These are phyloP conservation scores for Nicotiana sylvestris DNA, from an alignment of 257 asterid species.

Conservation along the genomic window DNA sequence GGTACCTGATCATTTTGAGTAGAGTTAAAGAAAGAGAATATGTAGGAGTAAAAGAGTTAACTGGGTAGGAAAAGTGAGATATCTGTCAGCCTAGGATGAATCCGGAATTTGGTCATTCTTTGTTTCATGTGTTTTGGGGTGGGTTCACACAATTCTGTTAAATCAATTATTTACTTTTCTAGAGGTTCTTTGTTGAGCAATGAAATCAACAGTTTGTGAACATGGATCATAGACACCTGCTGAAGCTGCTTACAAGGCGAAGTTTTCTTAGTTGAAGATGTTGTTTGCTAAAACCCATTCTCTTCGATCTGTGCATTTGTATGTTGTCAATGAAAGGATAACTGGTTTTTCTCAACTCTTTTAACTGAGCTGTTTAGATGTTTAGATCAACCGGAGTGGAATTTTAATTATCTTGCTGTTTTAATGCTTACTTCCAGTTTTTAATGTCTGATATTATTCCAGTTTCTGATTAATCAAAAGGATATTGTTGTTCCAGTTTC, in stretches of 20 bases:
- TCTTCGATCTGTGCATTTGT: background rate
- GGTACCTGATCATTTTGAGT: background rate
- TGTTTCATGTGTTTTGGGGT: background rate
- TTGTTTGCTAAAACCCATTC: background rate
- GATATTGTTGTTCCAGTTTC: background rate
- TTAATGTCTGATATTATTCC: background rate
- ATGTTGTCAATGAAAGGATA: background rate
- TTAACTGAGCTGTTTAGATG: background rate
- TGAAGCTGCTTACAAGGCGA: background rate
- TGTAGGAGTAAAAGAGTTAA: background rate
- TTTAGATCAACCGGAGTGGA: background rate
- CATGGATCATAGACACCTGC: background rate
- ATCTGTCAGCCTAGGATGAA: background rate
- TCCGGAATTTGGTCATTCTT: background rate
- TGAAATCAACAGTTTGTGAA: background rate
- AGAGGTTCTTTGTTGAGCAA: background rate
- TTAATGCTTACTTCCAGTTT: background rate
- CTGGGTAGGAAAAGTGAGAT: background rate
- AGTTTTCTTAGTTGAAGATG: background rate
- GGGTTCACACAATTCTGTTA: background rate
- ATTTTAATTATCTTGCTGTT: background rate
- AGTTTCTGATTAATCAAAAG: background rate
- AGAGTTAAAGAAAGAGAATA: background rate
- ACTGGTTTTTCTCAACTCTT: background rate
- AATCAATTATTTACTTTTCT: background rate